Evolutionary conservation across 2,329 filamentous ascomycete genomes (phyloP), one percentile per base, ranked within the genome.

Genomic region (Xylaria polymorpha): DNA sequence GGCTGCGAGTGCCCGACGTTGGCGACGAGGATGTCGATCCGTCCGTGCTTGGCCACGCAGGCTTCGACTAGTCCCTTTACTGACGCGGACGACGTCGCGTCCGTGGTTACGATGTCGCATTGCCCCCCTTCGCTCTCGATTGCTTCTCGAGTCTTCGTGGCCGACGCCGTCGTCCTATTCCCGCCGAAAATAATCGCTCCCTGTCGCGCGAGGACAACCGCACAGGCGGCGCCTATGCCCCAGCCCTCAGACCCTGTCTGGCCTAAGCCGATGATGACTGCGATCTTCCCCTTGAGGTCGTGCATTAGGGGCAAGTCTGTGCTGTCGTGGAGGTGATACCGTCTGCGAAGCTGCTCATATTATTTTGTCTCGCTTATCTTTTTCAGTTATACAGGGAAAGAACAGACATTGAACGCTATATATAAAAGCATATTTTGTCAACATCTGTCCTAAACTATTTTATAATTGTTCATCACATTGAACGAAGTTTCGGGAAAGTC

Each of bases 201-300:
- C 39, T 67, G 67, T 18, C 67, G 63, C 9, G 64, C 67, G 46
- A 69, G 55, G 43, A 56, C n/a, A 0, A 69, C 64, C 8, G 67
- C 67, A 37, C 64, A 56, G 39, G 64, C 64, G 32, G 64, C 64
- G 25, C 67, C 67, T 29, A 69, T 69, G 10, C 67, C 67, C 67
- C 64, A 69, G 12, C 63, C 58, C 20, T 66, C 59, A 1, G 59
- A 48, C 2, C 59, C 60, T 4, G 64, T 44, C 25, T 67, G 67
- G 39, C 67, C 67, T 4, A 69, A 32, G 14, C 64, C 67, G 15
- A 69, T 67, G 41, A 69, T 18, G 3, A 69, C 15, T 20, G 67
- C 67, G 32, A 67, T 39, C 48, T 67, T 64, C 2, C 59, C 64
- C 18, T 57, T 50, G 18, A 68, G 66, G 22, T 68, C 35, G 41